Conservation (phyloP, 164 flowering plant species). For the Dillenia suffruticosa region DNA sequence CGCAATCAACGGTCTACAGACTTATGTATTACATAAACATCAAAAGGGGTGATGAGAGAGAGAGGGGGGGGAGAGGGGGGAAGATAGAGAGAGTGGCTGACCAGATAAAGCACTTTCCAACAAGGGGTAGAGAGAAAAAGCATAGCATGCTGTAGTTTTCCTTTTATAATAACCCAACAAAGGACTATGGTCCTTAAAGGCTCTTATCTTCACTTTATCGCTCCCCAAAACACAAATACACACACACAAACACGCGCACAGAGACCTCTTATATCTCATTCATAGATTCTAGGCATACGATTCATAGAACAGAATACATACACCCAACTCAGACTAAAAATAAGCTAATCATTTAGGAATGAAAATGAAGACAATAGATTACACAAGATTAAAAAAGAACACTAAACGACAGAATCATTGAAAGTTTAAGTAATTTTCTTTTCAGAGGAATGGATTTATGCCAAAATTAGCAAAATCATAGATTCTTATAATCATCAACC, state of each 20-base stretch:
- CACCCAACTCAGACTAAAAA: too few relatives aligned
- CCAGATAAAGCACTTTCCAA: constrained; percentile 58
- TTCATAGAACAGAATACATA: too few relatives aligned
- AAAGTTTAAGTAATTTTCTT: too few relatives aligned
- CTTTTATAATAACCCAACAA: constrained; percentile 56
- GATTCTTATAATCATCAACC: not conserved
- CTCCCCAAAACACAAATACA: constrained; percentile 24
- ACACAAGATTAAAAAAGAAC: too few relatives aligned
- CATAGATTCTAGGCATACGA: too few relatives aligned
- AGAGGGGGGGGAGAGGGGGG: constrained; percentile 6
- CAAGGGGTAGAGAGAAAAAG: constrained; percentile 24
- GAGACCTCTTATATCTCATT: too few relatives aligned
- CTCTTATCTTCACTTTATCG: constrained; percentile 33
- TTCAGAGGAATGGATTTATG: too few relatives aligned
- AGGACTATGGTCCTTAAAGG: constrained; percentile 43
- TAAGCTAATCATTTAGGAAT: too few relatives aligned
- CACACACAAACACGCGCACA: constrained; percentile 22
- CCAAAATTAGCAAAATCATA: constrained; percentile 11
- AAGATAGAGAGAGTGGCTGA: constrained; percentile 47
- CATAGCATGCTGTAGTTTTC: constrained; percentile 26
- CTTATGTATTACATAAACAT: constrained; percentile 18
- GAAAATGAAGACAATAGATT: too few relatives aligned
- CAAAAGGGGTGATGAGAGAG: constrained; percentile 24
- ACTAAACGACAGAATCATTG: too few relatives aligned
- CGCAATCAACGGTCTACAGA: constrained; percentile 39